Evolutionary conservation across 164 flowering plant species (phyloP), one percentile per base, ranked within the genome.

Genomic region (Litsea cubeba): DNA sequence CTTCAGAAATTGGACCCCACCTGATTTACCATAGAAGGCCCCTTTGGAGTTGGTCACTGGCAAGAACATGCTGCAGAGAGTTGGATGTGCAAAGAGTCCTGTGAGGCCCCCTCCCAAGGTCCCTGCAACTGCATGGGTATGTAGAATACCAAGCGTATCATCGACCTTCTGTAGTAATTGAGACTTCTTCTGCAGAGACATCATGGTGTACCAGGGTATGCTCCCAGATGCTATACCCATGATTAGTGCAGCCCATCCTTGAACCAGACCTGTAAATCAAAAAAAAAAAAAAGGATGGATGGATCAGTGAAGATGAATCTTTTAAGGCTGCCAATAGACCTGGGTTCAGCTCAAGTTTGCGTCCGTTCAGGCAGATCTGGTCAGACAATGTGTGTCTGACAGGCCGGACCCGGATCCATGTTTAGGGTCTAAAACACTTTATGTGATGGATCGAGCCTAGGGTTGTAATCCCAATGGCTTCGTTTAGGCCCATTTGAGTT

Each of bases 201-300:
- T 79, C 84, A 82, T 82, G 73, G 82, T 79, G 78, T 74, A 79
- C 84, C 82, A 79, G 15, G 83, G 83, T 15, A 79, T 3, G 40
- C 73, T 71, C 15, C 66, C 65, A 1, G 74, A 72, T 26, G 28
- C 66, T 7, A 62, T 72, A 15, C 82, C 84, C 82, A 82, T 82
- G 50, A 82, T 14, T n/a, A 79, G 62, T 3, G 82, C 82, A 7
- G 84, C 84, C 79, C 79, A 76, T 50, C 75, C 72, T 66, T 78
- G 79, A 50, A 75, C 81, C 25, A 78, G 66, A 7, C 83, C 83
- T 78, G 81, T 35, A 62, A 72, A 24, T 62, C 60, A 62, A 62
- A 23, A 51, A 3, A 62, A 62, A 23, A 51, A 3, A 12, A 54
- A 8, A 30, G 18, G 3, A 22, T 22, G 2, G n/a, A 54, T 28